Percentiles rank a stretch among this genome's conserved stretches.
Conservation (phyloP, 2,329 filamentous ascomycete species). For the Penicillium crustosum region DNA sequence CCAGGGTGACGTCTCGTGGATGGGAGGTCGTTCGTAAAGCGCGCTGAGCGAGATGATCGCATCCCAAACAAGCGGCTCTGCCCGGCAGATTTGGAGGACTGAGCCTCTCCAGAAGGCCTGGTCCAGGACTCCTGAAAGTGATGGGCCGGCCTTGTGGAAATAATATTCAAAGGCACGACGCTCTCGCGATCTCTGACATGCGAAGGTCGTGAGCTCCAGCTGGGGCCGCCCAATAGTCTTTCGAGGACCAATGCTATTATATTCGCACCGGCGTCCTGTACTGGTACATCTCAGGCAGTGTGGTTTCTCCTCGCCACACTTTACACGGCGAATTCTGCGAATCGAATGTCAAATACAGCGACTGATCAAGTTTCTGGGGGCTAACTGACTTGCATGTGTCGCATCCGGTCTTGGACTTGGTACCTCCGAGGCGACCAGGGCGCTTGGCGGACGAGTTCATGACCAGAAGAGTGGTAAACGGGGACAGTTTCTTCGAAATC, state of each 20-base stretch:
- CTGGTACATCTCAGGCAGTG: constrained; percentile 18
- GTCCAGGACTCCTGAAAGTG: constrained; percentile 28
- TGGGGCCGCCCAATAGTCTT: not conserved
- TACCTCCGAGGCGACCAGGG: constrained; percentile 14
- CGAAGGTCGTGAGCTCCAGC: not conserved
- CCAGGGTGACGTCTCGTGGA: constrained; percentile 14
- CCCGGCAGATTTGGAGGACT: constrained; percentile 28
- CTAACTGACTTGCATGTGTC: constrained; percentile 25
- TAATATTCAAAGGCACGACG: constrained; percentile 32
- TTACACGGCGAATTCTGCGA: constrained; percentile 16
- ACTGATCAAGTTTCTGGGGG: not conserved
- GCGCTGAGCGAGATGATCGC: constrained; percentile 30
- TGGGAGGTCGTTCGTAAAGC: constrained; percentile 26
- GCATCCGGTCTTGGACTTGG: constrained; percentile 25
- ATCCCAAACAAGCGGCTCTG: constrained; percentile 30
- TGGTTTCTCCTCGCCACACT: constrained; percentile 22
- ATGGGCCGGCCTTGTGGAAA: constrained; percentile 25
- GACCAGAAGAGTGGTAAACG: not conserved
- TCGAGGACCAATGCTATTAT: not conserved
- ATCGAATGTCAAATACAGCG: not conserved
- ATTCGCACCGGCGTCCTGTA: constrained; percentile 20
- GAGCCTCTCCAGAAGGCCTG: constrained; percentile 28
- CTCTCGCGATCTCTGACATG: constrained; percentile 17
- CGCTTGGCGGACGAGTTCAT: not conserved
- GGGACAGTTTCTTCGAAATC: not conserved